phyloP scores from a whole-genome alignment of 441 rosid genomes.

The Bruguiera hainesii region DNA sequence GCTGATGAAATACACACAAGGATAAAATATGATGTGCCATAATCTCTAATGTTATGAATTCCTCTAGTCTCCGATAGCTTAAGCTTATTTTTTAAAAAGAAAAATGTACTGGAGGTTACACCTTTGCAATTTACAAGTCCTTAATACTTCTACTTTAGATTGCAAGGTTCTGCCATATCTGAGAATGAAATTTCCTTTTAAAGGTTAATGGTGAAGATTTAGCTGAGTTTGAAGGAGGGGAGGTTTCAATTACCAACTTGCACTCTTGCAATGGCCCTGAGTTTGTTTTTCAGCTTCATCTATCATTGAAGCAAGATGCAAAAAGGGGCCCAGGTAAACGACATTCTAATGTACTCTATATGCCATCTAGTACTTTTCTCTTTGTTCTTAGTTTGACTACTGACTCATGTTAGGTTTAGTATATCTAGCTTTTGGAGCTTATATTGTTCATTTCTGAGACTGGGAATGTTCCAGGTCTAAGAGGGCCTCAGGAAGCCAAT shows the following conservation, averaged over 20 bases:
- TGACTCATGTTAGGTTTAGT: neutral
- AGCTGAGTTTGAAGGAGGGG: constrained; percentile 62
- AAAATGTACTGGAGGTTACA: too few relatives aligned
- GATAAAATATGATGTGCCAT: too few relatives aligned
- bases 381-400: neutral
- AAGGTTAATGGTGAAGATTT: constrained; percentile 64
- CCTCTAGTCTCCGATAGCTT: too few relatives aligned
- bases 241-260: constrained; percentile 62
- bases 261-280: constrained; percentile 60
- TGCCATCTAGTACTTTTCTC: neutral
- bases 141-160: too few relatives aligned
- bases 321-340: constrained; percentile 22
- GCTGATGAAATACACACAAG: too few relatives aligned
- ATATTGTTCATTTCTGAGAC: constrained; percentile 7
- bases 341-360: too few relatives aligned
- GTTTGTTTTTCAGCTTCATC: constrained; percentile 46
- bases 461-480: constrained; percentile 31
- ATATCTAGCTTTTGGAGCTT: neutral
- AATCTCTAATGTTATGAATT: too few relatives aligned
- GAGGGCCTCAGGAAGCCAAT: constrained; percentile 43
- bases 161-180: neutral
- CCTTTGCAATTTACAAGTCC: too few relatives aligned
- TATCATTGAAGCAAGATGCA: constrained; percentile 25
- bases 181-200: neutral
- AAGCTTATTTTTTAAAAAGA: too few relatives aligned